phyloP scores from a whole-genome alignment of 2,329 filamentous ascomycete genomes.

The Xylariaceae sp. region DNA sequence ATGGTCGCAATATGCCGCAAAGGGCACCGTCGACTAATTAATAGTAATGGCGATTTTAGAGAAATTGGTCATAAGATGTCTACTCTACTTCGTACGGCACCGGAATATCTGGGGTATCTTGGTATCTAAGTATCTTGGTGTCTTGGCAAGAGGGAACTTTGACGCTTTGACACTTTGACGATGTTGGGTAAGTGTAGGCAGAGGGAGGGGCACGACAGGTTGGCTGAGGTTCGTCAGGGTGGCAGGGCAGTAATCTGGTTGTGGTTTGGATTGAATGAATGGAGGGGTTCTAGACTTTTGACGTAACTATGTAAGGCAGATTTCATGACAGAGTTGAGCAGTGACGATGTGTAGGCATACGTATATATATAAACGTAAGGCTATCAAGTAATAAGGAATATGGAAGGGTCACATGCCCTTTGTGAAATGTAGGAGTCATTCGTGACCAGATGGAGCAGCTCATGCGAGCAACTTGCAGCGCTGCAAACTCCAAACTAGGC shows the following conservation, averaged over 20 bases:
- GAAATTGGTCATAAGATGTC: too few relatives aligned
- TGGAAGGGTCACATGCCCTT: neutral
- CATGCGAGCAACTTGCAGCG: neutral
- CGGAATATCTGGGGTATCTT: neutral
- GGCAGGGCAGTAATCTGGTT: slow-evolving; percentile 12
- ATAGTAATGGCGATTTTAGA: neutral
- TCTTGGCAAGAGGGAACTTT: neutral
- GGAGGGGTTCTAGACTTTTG: neutral
- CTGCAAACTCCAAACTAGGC: neutral
- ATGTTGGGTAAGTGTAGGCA: neutral
- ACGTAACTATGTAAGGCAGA: neutral
- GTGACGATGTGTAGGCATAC: neutral
- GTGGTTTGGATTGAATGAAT: neutral
- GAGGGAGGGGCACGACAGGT: slow-evolving; percentile 21
- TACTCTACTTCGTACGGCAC: too few relatives aligned
- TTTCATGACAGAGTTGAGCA: neutral
- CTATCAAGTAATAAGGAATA: neutral
- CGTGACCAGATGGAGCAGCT: neutral
- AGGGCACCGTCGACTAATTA: neutral
- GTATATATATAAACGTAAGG: neutral
- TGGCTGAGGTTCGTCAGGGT: slow-evolving; percentile 15
- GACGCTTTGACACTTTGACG: too few relatives aligned
- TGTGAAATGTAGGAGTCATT: neutral
- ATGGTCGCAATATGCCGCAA: neutral
- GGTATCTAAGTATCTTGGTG: neutral